These are phyloP conservation scores for Nicotiana rustica DNA, from an alignment of 305 asterid species.

Conservation along the genomic window DNA sequence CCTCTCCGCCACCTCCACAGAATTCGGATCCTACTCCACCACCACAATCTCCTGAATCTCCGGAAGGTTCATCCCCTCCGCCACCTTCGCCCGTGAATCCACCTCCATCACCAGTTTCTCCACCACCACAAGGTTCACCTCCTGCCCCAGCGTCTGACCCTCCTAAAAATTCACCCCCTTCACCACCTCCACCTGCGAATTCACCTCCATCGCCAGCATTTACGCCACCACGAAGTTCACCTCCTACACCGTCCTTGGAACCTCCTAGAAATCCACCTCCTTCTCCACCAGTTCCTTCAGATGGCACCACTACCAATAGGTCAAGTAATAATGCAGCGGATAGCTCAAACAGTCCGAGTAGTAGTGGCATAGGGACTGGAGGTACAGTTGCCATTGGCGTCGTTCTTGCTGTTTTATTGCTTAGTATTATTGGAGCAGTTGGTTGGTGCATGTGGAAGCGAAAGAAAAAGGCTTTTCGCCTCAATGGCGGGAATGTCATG, in stretches of 20 bases:
- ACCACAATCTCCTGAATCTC: constrained; percentile 45
- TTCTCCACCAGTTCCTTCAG: constrained; percentile 48
- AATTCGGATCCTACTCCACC: constrained; percentile 38
- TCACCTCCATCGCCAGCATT: constrained; percentile 49
- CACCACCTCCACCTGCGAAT: constrained; percentile 43
- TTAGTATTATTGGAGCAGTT: constrained; percentile 52
- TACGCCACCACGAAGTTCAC: constrained; percentile 50
- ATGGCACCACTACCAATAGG: constrained; percentile 43
- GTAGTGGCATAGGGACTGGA: constrained; percentile 54
- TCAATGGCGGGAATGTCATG: constrained; percentile 56
- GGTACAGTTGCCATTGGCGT: constrained; percentile 53
- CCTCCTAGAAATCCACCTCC: constrained; percentile 49
- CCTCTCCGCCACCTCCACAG: constrained; percentile 47
- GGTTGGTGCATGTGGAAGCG: constrained; percentile 63
- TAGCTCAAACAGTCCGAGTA: constrained; percentile 44
- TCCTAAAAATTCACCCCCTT: constrained; percentile 47
- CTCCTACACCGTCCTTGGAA: constrained; percentile 47
- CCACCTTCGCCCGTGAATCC: constrained; percentile 47
- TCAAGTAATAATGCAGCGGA: constrained; percentile 46
- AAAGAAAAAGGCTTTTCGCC: constrained; percentile 61
- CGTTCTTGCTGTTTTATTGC: constrained; percentile 46
- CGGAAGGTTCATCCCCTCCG: constrained; percentile 45
- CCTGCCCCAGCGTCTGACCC: constrained; percentile 54
- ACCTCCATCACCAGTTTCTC: constrained; percentile 51
- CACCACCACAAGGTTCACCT: constrained; percentile 53